Percentiles rank a stretch among this genome's conserved stretches.
phyloP scores from a whole-genome alignment of 140 eudicot species.

The Anethum foeniculum region DNA sequence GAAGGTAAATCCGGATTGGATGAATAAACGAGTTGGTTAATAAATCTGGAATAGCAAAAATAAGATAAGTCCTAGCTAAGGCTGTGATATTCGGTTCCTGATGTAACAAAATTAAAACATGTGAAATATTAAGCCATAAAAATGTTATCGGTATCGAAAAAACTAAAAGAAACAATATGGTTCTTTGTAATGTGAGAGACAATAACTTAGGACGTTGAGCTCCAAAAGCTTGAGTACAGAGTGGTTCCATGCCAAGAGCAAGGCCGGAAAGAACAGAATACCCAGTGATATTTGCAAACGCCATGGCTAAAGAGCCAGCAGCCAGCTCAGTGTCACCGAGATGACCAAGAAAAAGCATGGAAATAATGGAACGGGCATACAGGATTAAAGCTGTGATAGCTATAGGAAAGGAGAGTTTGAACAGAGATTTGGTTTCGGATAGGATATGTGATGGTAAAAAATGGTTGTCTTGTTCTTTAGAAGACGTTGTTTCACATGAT shows the following conservation, averaged over 20 bases:
- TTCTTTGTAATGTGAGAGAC: conserved; percentile 45
- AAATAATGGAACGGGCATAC: conserved; percentile 55
- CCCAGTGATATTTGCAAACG: conserved; percentile 70
- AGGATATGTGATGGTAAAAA: conserved; percentile 14
- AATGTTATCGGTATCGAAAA: conserved; percentile 37
- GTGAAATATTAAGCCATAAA: conserved; percentile 49
- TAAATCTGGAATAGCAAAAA: conserved; percentile 56
- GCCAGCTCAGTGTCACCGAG: conserved; percentile 66
- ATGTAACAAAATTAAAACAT: conserved; percentile 32
- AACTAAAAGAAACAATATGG: conserved; percentile 40
- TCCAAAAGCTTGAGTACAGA: conserved; percentile 70
- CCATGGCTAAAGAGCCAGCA: conserved; percentile 73
- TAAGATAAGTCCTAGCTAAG: conserved; percentile 42
- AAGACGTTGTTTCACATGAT: background rate
- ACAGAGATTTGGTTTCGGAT: conserved; percentile 32
- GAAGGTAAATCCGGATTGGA: conserved; percentile 72
- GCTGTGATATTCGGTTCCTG: conserved; percentile 48
- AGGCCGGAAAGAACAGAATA: conserved; percentile 64
- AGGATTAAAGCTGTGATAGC: conserved; percentile 50
- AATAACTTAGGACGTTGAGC: conserved; percentile 47
- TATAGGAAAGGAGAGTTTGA: conserved; percentile 46
- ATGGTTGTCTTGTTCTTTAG: background rate
- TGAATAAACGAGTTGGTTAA: conserved; percentile 50
- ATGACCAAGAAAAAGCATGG: conserved; percentile 64
- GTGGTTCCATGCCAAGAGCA: conserved; percentile 78